Conservation (phyloP, 768 basidiomycete genomes). For the Paxillus rubicundulus region DNA sequence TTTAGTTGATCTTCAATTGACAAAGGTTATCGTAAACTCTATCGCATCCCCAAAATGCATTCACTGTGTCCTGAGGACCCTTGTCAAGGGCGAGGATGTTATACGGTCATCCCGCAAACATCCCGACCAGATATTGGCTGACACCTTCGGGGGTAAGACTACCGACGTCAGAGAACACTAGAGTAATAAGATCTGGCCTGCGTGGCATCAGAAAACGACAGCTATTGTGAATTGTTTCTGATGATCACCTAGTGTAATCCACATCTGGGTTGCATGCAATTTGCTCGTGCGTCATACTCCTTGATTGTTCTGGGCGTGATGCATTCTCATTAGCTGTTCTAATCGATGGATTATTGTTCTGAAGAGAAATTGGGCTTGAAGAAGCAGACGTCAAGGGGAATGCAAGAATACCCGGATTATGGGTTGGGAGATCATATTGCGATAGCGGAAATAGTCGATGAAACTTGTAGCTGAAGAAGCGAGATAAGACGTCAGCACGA, state of each 20-base stretch:
- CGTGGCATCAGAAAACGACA: conserved; percentile 24
- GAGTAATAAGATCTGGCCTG: conserved; percentile 88
- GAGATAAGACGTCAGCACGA: conserved; percentile 23
- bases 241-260: conserved; percentile 83
- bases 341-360: conserved; percentile 4
- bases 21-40: conserved; percentile 40
- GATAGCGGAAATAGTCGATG: conserved; percentile 93
- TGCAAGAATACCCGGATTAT: conserved; percentile 71
- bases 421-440: conserved; percentile 84
- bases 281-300: conserved; percentile 74
- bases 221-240: conserved; percentile 7
- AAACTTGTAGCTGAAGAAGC: conserved; percentile 82
- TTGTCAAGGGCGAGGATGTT: conserved; percentile 6
- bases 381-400: conserved; percentile 46
- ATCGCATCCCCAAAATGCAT: conserved; percentile 20
- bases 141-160: conserved; percentile 91
- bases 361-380: conserved; percentile 1
- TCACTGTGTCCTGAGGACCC: background rate
- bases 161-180: conserved; percentile 94
- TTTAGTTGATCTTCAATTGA: conserved; percentile 19
- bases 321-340: conserved; percentile 2
- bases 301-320: conserved; percentile 6
- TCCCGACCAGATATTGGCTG: conserved; percentile 92
- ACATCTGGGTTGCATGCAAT: conserved; percentile 82
- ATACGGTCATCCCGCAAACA: conserved; percentile 70